Evolutionary conservation across 148 eudicot species (phyloP), one percentile per base, ranked within the genome.

Genomic region (Chenopodium quinoa): DNA sequence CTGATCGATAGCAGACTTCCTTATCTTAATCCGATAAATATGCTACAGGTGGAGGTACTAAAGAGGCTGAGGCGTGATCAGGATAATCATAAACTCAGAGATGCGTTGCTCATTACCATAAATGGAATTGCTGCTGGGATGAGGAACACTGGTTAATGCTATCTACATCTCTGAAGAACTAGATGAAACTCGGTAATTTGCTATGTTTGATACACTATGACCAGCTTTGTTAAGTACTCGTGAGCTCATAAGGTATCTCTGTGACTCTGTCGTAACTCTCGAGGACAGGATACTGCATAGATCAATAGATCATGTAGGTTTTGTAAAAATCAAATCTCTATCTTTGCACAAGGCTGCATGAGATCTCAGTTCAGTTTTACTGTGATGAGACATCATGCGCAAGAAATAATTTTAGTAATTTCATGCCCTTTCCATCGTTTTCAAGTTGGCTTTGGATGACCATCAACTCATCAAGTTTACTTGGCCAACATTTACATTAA

Each of bases 121-220:
- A 94, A 94, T 75, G 98, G 98, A 22, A 93, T 94, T 75, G 97
- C 98, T 81, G 92, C 98, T 83, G 97, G 98, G 75, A 94, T 94
- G 98, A 91, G 92, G 87, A 94, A 94, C 86, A 94, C 98, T 4
- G 98, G 98, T 81, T 94, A 81, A 81, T 54, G 70, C 69, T 54
- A 27, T 63, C 11, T 4, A 23, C 63, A 50, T 22, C 77, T 74
- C 32, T 8, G 40, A 50, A 52, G 64, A 74, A 74, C 40, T 52
- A 46, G 75, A 71, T 9, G 9, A n/a, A 72, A 44, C 50, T 71
- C 13, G 44, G 20, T 72, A 44, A 1, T 40, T 69, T 32, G 4
- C 27, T 19, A 19, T n/a, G 75, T 46, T 44, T 72, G 4, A 34
- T 16, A n/a, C 56, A 44, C 50, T 71, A 20, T 1, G 29, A 44